Evolutionary conservation across 441 rosid species (phyloP).

Genomic region (Melastoma candidum): DNA sequence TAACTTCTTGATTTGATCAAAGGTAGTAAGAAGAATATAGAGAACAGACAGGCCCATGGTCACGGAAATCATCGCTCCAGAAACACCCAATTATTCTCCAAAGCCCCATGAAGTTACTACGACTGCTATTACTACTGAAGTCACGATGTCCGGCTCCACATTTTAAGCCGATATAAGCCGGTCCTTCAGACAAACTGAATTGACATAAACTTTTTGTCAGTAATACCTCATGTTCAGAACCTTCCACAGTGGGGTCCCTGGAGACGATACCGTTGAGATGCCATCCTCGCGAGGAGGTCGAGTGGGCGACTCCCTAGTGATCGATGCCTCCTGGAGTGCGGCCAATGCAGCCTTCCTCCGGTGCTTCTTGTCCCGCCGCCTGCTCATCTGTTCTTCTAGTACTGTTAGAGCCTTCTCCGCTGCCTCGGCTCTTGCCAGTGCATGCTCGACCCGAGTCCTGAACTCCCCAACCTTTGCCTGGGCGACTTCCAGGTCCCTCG

Average conservation of each 20-base stretch:
- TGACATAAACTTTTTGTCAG: background rate
- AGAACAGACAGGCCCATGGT: too few species aligned
- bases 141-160: too few species aligned
- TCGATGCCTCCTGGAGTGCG: conserved; percentile 32
- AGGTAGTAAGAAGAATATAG: too few species aligned
- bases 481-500: conserved; percentile 31
- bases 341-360: conserved; percentile 38
- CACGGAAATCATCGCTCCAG: too few species aligned
- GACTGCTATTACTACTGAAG: too few species aligned
- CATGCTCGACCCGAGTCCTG: conserved; percentile 46
- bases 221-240: conserved; percentile 43
- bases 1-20: too few species aligned
- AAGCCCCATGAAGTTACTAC: too few species aligned
- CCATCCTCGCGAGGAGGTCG: conserved; percentile 3
- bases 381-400: conserved; percentile 36
- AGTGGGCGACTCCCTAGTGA: conserved; percentile 13
- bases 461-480: conserved; percentile 26
- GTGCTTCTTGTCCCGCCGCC: conserved; percentile 32
- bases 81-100: too few species aligned
- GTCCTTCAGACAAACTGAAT: background rate
- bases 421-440: conserved; percentile 34
- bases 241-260: conserved; percentile 32
- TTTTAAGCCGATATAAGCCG: too few species aligned
- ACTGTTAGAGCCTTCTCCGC: conserved; percentile 40
- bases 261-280: background rate